A percentile compares a stretch with the other conserved stretches of the same genome.
Evolutionary conservation across 805 yeast genomes (phyloP).

Genomic region (Nakazawaea sp.): DNA sequence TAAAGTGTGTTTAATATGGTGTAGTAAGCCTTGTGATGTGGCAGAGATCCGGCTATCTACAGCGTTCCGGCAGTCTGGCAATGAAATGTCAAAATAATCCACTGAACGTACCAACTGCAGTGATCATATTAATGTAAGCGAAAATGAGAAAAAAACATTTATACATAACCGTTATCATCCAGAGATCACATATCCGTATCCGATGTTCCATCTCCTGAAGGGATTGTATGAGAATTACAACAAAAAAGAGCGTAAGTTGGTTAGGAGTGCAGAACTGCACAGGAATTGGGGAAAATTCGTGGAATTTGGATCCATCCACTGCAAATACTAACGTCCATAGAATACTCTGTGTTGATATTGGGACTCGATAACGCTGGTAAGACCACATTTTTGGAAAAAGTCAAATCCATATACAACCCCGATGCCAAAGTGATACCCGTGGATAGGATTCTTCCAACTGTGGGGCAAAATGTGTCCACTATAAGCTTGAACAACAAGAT

Average conservation of each 20-base stretch:
- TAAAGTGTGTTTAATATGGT: no score
- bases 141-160: no score
- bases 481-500: slow-evolving; percentile 32
- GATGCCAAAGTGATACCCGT: slow-evolving; percentile 39
- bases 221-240: slow-evolving; percentile 56
- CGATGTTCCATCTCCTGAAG: slow-evolving; percentile 63
- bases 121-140: no score
- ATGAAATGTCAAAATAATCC: no score
- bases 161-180: no score
- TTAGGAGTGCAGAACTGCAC: neutral
- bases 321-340: slow-evolving; percentile 21
- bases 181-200: no score
- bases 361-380: slow-evolving; percentile 97
- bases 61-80: no score
- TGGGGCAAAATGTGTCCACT: slow-evolving; percentile 79
- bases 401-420: slow-evolving; percentile 47
- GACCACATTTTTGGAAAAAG: slow-evolving; percentile 69
- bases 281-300: slow-evolving; percentile 8
- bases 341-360: slow-evolving; percentile 70
- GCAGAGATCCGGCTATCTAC: no score
- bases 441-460: slow-evolving; percentile 79
- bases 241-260: slow-evolving; percentile 43
- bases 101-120: no score
- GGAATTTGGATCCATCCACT: slow-evolving; percentile 4
- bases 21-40: no score